A percentile compares a stretch with the other conserved stretches of the same genome.
Conservation (phyloP, 306 rosid species). For the Vachellia pachyceras region DNA sequence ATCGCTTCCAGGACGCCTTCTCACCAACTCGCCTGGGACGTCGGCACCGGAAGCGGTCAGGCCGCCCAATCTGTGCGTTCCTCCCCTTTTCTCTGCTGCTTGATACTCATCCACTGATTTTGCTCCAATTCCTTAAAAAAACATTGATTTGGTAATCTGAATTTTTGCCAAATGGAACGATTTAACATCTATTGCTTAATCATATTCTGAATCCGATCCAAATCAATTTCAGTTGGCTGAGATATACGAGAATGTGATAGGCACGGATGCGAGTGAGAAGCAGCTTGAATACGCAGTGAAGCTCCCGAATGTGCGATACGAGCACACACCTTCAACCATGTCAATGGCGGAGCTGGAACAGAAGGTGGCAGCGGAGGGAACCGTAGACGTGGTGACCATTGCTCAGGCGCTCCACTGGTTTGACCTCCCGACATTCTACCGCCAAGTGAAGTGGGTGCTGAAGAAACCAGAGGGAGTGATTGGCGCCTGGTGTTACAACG, state of each 20-base stretch:
- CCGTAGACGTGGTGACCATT: slow-evolving; percentile 69
- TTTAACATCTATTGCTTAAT: not conserved
- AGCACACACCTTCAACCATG: slow-evolving; percentile 60
- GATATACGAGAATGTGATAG: slow-evolving; percentile 66
- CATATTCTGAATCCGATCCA: not conserved
- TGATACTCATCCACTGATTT: not conserved
- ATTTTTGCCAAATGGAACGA: not conserved
- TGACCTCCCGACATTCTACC: slow-evolving; percentile 62
- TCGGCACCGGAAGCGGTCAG: slow-evolving; percentile 88
- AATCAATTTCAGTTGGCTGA: slow-evolving; percentile 54
- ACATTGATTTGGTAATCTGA: not conserved
- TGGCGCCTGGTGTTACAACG: slow-evolving; percentile 76
- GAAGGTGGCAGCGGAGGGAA: slow-evolving; percentile 50
- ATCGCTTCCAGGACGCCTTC: slow-evolving; percentile 70
- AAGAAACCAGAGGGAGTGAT: slow-evolving; percentile 77
- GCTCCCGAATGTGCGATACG: slow-evolving; percentile 62
- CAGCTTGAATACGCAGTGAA: slow-evolving; percentile 63
- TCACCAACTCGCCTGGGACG: slow-evolving; percentile 82
- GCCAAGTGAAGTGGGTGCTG: slow-evolving; percentile 59
- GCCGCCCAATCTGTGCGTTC: slow-evolving; percentile 68
- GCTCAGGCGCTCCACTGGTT: slow-evolving; percentile 89
- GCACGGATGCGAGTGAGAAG: slow-evolving; percentile 70
- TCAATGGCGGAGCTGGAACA: slow-evolving; percentile 56
- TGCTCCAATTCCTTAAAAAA: not conserved
- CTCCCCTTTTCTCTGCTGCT: not conserved